These are phyloP conservation scores for Holtermanniella nyarrowii DNA, from an alignment of 768 basidiomycete species.

Conservation along the genomic window DNA sequence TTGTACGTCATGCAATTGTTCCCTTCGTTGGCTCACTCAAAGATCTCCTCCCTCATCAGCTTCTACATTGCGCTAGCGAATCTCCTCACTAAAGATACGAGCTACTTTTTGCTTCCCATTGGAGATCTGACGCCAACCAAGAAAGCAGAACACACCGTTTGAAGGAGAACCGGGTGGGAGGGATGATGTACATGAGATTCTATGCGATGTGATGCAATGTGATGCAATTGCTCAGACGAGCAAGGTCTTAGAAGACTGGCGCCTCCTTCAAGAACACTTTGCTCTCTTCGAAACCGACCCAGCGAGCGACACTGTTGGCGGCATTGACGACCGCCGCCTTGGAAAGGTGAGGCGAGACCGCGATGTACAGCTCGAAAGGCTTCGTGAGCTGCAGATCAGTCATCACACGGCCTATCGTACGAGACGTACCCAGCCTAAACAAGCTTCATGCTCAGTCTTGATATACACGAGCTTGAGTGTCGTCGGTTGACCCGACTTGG, in stretches of 20 bases:
- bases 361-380: slow-evolving; percentile 81
- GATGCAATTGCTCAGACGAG: no score
- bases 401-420: not conserved
- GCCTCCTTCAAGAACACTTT: slow-evolving; percentile 76
- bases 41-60: slow-evolving; percentile 38
- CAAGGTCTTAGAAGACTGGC: slow-evolving; percentile 59
- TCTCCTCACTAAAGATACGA: slow-evolving; percentile 39
- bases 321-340: slow-evolving; percentile 80
- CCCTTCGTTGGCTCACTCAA: no score
- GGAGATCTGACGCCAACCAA: no score
- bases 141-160: no score
- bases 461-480: slow-evolving; percentile 79
- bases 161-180: no score
- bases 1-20: slow-evolving; percentile 24
- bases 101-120: slow-evolving; percentile 16
- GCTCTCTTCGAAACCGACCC: slow-evolving; percentile 82
- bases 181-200: no score
- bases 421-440: slow-evolving; percentile 84
- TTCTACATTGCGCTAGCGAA: slow-evolving; percentile 40
- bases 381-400: slow-evolving; percentile 62
- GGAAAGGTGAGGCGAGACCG: slow-evolving; percentile 68
- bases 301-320: slow-evolving; percentile 77
- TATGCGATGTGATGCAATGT: no score
- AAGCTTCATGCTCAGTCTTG: slow-evolving; percentile 70
- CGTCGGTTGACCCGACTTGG: slow-evolving; percentile 64